Evolutionary conservation across 2,329 filamentous ascomycete genomes (phyloP), one percentile per base, ranked within the genome.

Genomic region (Colletotrichum tabaci): DNA sequence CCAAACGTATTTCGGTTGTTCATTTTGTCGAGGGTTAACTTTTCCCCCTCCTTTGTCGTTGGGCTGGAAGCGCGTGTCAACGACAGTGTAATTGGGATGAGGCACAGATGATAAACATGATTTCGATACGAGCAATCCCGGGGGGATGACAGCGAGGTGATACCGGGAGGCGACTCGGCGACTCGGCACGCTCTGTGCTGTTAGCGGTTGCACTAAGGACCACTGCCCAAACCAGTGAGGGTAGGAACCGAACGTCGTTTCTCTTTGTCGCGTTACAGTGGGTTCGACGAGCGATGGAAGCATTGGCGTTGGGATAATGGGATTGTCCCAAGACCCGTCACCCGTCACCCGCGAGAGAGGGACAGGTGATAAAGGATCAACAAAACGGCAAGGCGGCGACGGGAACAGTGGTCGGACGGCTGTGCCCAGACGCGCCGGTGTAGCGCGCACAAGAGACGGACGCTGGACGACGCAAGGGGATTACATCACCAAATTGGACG

Each of bases 371-470:
- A 16, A 12, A 35, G 16, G 23, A 40, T 12, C 53, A 49, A 21
- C 42, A 21, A 35, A n/a, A 23, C 44, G 44, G 44, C 58, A 49
- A 40, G 46, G 30, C n/a, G 46, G 18, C 53, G 53, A 38, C 53
- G 35, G 53, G 12, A 23, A 35, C 16, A 8, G 30, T 61, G 12
- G 60, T 35, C 12, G 57, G 35, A 42, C 18, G 64, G 26, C 65
- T 58, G 58, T 71, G 65, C 65, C 58, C 38, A 68, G 65, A 68
- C 65, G 68, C 68, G 65, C 65, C 44, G 53, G 58, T 68, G 65
- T 53, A 60, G 63, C 68, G 52, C 53, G 68, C 57, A 46, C 44
- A 57, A 46, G 49, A 46, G 38, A 38, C 58, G 44, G 58, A 47
- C 40, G 57, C 58, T 68, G 57, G 52, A 53, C 50, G 57, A 53